Evolutionary conservation across 768 basidiomycete genomes (phyloP).

Genomic region (Clitopilus passeckerianus): DNA sequence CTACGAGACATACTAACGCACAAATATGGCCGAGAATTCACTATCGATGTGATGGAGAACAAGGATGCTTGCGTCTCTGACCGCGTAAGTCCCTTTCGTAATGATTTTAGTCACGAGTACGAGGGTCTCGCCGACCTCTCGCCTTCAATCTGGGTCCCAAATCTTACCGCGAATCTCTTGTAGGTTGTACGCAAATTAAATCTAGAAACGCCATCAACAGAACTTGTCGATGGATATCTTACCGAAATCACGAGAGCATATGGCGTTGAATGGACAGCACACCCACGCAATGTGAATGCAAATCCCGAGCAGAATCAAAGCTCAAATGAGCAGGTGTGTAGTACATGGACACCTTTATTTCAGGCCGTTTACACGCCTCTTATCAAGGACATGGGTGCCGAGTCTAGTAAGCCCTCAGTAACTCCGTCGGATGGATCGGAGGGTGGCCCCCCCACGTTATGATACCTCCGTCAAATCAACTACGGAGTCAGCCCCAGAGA

Average conservation of each 20-base stretch:
- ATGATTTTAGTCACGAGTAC: too few species aligned
- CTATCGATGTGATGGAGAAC: slow-evolving; percentile 83
- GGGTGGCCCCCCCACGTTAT: not conserved
- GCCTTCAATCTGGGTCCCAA: not conserved
- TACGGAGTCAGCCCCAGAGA: not conserved
- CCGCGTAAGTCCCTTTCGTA: slow-evolving; percentile 48
- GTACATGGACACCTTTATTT: not conserved
- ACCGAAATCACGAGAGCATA: slow-evolving; percentile 89
- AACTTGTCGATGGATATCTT: slow-evolving; percentile 85
- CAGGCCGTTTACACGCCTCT: not conserved
- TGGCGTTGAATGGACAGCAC: slow-evolving; percentile 60
- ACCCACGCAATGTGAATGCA: slow-evolving; percentile 17
- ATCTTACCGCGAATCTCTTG: slow-evolving; percentile 2
- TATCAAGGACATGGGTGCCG: slow-evolving; percentile 9
- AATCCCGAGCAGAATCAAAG: slow-evolving; percentile 3
- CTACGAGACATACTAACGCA: slow-evolving; percentile 93
- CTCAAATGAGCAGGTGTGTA: too few species aligned
- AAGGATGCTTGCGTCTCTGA: slow-evolving; percentile 75
- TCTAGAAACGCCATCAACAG: slow-evolving; percentile 61
- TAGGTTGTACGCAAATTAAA: slow-evolving; percentile 76
- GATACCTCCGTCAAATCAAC: not conserved
- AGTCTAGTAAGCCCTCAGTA: slow-evolving; percentile 38
- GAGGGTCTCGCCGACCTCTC: too few species aligned
- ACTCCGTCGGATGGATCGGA: slow-evolving; percentile 23
- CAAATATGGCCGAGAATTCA: slow-evolving; percentile 91